Conservation (phyloP, 345 rosid species). For the Ceriops zippeliana region DNA sequence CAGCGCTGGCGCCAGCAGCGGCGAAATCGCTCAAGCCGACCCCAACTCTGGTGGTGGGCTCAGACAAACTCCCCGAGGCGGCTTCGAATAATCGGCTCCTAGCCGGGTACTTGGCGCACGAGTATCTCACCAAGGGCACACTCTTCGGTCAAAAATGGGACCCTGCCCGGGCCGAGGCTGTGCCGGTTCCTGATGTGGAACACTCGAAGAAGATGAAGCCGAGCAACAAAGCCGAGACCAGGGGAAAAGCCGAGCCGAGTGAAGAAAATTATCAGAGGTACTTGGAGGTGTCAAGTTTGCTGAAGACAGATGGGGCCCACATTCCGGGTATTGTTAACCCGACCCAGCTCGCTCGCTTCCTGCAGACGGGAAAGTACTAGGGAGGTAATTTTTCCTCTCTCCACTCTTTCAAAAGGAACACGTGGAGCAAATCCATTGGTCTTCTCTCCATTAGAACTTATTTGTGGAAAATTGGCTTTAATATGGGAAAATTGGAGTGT, state of each 20-base stretch:
- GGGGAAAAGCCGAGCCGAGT: slow-evolving; percentile 26
- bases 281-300: slow-evolving; percentile 59
- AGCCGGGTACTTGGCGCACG: slow-evolving; percentile 83
- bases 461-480: neutral
- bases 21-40: slow-evolving; percentile 20
- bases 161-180: slow-evolving; percentile 34
- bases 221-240: slow-evolving; percentile 11
- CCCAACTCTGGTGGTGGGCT: slow-evolving; percentile 17
- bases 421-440: slow-evolving; percentile 44
- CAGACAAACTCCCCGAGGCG: slow-evolving; percentile 18
- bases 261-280: slow-evolving; percentile 44
- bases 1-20: neutral
- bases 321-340: slow-evolving; percentile 76
- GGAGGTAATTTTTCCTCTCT: neutral
- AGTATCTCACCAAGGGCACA: slow-evolving; percentile 72
- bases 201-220: slow-evolving; percentile 17
- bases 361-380: slow-evolving; percentile 41
- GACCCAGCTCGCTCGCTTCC: slow-evolving; percentile 62
- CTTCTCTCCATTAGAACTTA: neutral
- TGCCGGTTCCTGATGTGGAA: slow-evolving; percentile 17
- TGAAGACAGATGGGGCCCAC: slow-evolving; percentile 61
- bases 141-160: slow-evolving; percentile 61
- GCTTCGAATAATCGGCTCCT: slow-evolving; percentile 49
- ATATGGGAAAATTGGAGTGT: too few species aligned
- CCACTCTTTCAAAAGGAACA: neutral